These are phyloP conservation scores for Lotmaria passim DNA, from an alignment of 208 protist species.

Conservation along the genomic window DNA sequence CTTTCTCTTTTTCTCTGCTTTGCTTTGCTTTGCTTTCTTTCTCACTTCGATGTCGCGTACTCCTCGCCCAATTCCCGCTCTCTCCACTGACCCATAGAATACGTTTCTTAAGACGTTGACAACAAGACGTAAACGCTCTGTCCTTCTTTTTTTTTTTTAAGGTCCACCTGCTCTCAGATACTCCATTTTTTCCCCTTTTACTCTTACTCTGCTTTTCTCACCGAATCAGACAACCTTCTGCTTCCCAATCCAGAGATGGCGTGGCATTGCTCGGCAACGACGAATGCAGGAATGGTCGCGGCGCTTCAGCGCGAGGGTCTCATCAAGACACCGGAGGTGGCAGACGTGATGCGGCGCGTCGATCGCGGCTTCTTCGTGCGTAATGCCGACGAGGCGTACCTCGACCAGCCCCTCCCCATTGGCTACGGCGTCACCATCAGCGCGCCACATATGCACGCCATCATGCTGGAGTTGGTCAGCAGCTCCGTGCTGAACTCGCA, in stretches of 20 bases:
- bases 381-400: constrained; percentile 49
- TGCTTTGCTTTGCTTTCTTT: no score
- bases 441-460: constrained; percentile 93
- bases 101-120: no score
- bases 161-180: neutral
- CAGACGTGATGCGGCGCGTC: constrained; percentile 61
- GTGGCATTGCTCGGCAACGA: constrained; percentile 75
- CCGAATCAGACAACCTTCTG: no score
- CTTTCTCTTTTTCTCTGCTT: no score
- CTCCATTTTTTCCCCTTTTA: constrained; percentile 16
- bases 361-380: constrained; percentile 85
- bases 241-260: no score
- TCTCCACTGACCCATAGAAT: no score
- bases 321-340: constrained; percentile 57
- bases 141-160: neutral
- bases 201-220: constrained; percentile 1
- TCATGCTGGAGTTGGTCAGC: constrained; percentile 77
- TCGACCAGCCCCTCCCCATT: constrained; percentile 79
- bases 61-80: no score
- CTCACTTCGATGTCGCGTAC: no score
- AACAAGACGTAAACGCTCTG: no score
- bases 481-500: constrained; percentile 43
- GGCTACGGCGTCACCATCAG: constrained; percentile 87
- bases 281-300: constrained; percentile 68
- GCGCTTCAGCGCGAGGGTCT: constrained; percentile 56